Percentiles rank a stretch among this genome's conserved stretches.
phyloP scores from a whole-genome alignment of 2,329 filamentous ascomycete species.

The Aspergillus quadricinctus region DNA sequence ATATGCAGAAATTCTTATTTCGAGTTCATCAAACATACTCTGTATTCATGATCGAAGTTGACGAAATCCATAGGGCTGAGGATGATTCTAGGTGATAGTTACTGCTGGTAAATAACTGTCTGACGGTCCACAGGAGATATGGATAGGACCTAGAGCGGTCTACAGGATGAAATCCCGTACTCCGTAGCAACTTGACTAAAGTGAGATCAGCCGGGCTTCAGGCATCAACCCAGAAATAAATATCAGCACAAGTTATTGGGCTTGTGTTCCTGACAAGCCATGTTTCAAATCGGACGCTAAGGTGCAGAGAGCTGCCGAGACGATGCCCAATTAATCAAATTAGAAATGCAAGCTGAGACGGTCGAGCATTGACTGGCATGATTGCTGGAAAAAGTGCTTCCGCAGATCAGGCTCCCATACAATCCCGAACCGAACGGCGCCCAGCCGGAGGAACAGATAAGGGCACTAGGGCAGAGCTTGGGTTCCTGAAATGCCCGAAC shows the following conservation, averaged over 20 bases:
- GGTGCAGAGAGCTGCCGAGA: background rate
- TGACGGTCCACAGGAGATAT: no score
- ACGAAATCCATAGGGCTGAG: background rate
- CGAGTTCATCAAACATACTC: background rate
- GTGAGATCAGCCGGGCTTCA: background rate
- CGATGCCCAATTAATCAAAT: background rate
- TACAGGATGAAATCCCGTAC: no score
- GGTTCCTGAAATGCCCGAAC: conserved; percentile 8
- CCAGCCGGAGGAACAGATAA: background rate
- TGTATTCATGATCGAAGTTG: no score
- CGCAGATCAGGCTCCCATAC: background rate
- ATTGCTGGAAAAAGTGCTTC: no score
- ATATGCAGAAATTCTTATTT: background rate
- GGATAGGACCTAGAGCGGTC: no score
- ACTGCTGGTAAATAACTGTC: background rate
- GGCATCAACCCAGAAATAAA: background rate
- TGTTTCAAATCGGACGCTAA: background rate
- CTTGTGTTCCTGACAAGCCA: background rate
- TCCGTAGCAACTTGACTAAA: background rate
- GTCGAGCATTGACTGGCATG: background rate
- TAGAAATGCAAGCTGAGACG: background rate
- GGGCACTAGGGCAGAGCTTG: background rate
- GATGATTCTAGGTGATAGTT: background rate
- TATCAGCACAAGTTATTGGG: background rate
- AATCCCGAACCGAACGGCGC: background rate